Evolutionary conservation across 2,329 filamentous ascomycete species (phyloP), one percentile per base, ranked within the genome.

Genomic region (Calonectria hawksworthii): DNA sequence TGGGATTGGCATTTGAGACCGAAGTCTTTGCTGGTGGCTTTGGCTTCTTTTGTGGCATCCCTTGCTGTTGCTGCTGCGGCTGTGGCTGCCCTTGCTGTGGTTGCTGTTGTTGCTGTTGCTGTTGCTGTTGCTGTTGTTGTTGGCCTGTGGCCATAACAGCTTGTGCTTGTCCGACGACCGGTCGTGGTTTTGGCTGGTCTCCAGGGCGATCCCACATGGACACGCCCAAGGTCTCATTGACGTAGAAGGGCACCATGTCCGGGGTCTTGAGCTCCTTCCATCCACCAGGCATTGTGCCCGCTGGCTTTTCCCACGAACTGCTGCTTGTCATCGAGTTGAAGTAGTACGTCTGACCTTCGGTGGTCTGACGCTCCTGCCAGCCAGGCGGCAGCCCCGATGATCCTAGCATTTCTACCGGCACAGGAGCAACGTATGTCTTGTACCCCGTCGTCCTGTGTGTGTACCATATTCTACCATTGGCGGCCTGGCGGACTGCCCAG

Each of bases 141-240:
- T n/a, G 34, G 7, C 2, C 14, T 41, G 56, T 13, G 13, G 26
- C 34, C 11, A 23, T 14, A 14, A 18, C 13, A 14, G 26, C 18
- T 47, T 32, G 26, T 1, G 38, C 9, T 16, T 44, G 61, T 9
- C 16, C 21, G 16, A 14, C 28, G 26, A 14, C 74, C 0, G 73
- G 32, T 16, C 70, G 65, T 13, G 73, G 65, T 36, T 65, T 77
- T 7, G 81, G 81, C 21, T 79, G 80, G 8, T 81, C 77, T 2
- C 81, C 81, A 3, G 81, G 81, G n/a, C 80, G 72, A 23, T 82
- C 81, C 81, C 81, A 83, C 0, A 80, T 75, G 0, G 79, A 78
- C 2, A 83, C n/a, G 2, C 75, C 80, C 0, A 83, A 38, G 0
- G 65, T 72, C n/a, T 83, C 81, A 0, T 83, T 80, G 41, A 82